Evolutionary conservation across 495 filamentous ascomycete species (phyloP).

Genomic region (Talaromyces proteolyticus): DNA sequence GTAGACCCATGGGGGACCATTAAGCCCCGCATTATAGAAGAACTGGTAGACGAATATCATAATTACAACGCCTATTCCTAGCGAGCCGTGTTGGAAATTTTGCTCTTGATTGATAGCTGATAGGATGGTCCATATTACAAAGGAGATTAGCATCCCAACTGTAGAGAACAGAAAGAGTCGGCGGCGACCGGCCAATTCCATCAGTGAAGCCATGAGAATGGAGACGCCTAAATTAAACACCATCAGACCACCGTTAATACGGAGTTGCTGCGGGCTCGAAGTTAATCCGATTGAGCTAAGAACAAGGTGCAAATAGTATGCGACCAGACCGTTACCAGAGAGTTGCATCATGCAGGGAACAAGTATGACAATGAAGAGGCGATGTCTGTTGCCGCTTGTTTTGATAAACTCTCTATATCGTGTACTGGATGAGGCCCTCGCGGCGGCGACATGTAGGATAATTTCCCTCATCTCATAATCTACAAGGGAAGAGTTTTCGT

Average conservation of each 20-base stretch:
- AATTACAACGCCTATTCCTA: conserved; percentile 47
- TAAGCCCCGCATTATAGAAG: conserved; percentile 53
- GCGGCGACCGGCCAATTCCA: conserved; percentile 53
- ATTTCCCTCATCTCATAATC: too few species aligned
- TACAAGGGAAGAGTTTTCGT: conserved; percentile 7
- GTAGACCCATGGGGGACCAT: conserved; percentile 53
- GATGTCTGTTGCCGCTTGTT: too few species aligned
- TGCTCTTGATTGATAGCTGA: conserved; percentile 50
- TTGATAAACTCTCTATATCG: too few species aligned
- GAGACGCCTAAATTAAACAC: conserved; percentile 41
- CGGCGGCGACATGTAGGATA: too few species aligned
- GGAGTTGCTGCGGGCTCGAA: conserved; percentile 16
- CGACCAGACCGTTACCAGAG: conserved; percentile 54
- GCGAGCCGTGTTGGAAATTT: conserved; percentile 27
- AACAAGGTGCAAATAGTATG: conserved; percentile 41
- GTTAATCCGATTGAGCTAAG: conserved; percentile 30
- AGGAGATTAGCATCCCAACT: conserved; percentile 49
- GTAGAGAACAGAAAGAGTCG: conserved; percentile 50
- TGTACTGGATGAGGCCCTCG: too few species aligned
- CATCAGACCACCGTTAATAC: conserved; percentile 19
- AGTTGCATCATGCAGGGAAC: conserved; percentile 39
- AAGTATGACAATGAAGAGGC: conserved; percentile 30
- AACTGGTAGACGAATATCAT: conserved; percentile 54
- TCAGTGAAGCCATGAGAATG: conserved; percentile 41
- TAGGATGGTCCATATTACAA: conserved; percentile 48